phyloP scores from a whole-genome alignment of 2,329 filamentous ascomycete genomes.

The Penicillium sp. region DNA sequence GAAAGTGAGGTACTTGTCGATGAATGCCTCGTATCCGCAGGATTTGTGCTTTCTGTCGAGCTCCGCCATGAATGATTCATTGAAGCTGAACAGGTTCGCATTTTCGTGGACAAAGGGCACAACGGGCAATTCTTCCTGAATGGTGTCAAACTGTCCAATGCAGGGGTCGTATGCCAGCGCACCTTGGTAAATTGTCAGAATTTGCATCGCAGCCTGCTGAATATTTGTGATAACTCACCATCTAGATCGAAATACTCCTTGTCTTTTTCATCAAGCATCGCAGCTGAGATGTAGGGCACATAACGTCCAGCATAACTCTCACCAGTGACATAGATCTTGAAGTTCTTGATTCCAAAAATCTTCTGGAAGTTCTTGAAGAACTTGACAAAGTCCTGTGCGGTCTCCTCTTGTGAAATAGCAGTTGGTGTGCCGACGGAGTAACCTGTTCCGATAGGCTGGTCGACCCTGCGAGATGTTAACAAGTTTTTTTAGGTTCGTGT shows the following conservation, averaged over 20 bases:
- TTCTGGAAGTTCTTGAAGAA: constrained; percentile 79
- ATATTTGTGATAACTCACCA: constrained; percentile 39
- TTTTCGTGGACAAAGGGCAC: constrained; percentile 47
- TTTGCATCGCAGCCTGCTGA: background rate
- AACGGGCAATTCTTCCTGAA: constrained; percentile 37
- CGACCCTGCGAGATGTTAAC: constrained; percentile 24
- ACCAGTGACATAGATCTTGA: constrained; percentile 72
- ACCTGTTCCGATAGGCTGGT: constrained; percentile 59
- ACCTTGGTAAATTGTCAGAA: constrained; percentile 23
- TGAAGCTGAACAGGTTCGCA: constrained; percentile 48
- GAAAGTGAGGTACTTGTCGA: constrained; percentile 58
- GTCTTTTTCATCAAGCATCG: constrained; percentile 70
- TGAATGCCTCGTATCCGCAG: constrained; percentile 50
- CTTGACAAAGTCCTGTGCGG: constrained; percentile 68
- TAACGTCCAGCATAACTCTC: constrained; percentile 72
- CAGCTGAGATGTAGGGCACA: constrained; percentile 71
- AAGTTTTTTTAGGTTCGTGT: background rate
- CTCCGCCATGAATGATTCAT: constrained; percentile 43
- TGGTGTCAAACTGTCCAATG: constrained; percentile 44
- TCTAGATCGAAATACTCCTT: constrained; percentile 67
- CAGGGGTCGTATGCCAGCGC: constrained; percentile 72
- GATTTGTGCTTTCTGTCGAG: constrained; percentile 43
- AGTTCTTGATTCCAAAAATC: constrained; percentile 65
- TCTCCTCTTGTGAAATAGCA: constrained; percentile 66
- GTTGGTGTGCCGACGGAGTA: constrained; percentile 66